Evolutionary conservation across 2,329 filamentous ascomycete species (phyloP).

Genomic region (Shiraia bambusicola): DNA sequence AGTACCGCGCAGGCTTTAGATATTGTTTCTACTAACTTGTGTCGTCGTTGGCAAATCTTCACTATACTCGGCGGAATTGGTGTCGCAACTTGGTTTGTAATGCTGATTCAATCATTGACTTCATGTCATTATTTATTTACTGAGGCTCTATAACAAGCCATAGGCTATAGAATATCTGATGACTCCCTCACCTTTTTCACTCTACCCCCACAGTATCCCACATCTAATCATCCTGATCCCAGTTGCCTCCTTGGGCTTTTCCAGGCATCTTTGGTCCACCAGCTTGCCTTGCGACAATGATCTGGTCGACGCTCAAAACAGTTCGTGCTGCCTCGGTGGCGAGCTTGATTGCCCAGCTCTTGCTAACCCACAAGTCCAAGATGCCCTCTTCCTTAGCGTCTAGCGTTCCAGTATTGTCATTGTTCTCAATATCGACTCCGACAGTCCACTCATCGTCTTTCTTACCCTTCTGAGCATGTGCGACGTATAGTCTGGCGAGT

Average conservation of each 20-base stretch:
- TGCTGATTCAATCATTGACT: not conserved
- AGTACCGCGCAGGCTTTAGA: too few species aligned
- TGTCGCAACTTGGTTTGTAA: too few species aligned
- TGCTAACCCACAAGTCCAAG: conserved; percentile 85
- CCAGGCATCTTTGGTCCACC: conserved; percentile 96
- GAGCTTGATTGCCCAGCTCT: conserved; percentile 96
- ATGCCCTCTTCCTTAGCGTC: conserved; percentile 88
- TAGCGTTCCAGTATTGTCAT: conserved; percentile 75
- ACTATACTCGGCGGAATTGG: too few species aligned
- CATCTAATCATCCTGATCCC: conserved; percentile 62
- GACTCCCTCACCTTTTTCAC: not conserved
- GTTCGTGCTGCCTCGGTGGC: conserved; percentile 94
- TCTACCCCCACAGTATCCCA: conserved; percentile 1
- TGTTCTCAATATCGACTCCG: conserved; percentile 94
- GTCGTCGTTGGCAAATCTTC: too few species aligned
- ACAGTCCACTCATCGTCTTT: conserved; percentile 77
- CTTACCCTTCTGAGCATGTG: conserved; percentile 65
- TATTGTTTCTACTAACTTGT: too few species aligned
- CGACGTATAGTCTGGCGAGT: conserved; percentile 85
- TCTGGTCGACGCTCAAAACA: conserved; percentile 94
- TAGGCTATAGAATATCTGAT: not conserved
- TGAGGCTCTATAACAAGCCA: not conserved
- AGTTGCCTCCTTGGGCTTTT: conserved; percentile 71
- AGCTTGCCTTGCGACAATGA: conserved; percentile 96
- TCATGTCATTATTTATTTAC: conserved; percentile 15